A percentile compares a stretch with the other conserved stretches of the same genome.
These are phyloP conservation scores for Chaetomiaceae sp. DNA, from an alignment of 2,329 filamentous ascomycete genomes.

Conservation along the genomic window DNA sequence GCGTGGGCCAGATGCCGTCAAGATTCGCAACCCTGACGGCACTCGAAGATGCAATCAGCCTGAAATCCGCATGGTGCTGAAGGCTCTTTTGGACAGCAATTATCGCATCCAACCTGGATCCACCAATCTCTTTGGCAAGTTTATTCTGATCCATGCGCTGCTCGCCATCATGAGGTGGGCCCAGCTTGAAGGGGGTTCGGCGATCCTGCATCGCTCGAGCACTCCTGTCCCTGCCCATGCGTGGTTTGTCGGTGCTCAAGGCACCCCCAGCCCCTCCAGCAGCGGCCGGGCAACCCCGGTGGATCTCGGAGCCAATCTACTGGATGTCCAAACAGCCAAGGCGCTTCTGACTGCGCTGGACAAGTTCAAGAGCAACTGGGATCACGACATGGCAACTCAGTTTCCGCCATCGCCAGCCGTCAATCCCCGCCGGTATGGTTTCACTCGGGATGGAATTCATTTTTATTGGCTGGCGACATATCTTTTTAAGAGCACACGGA, in stretches of 20 bases:
- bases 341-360: conserved; percentile 55
- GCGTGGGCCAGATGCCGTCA: conserved; percentile 52
- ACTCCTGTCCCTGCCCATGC: conserved; percentile 57
- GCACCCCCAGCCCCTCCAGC: conserved; percentile 41
- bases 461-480: conserved; percentile 69
- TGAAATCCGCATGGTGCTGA: conserved; percentile 57
- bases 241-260: conserved; percentile 43
- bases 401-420: conserved; percentile 49
- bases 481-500: conserved; percentile 55
- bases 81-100: conserved; percentile 55
- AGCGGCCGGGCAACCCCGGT: conserved; percentile 46
- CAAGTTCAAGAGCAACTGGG: conserved; percentile 70
- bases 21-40: conserved; percentile 55
- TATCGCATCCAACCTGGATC: conserved; percentile 59
- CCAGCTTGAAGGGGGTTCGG: conserved; percentile 38
- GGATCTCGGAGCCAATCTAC: conserved; percentile 33
- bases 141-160: conserved; percentile 66
- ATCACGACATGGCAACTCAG: conserved; percentile 63
- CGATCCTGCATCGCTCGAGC: conserved; percentile 39
- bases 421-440: conserved; percentile 59
- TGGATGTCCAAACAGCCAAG: conserved; percentile 45
- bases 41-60: conserved; percentile 62
- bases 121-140: conserved; percentile 70
- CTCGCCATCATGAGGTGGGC: conserved; percentile 54
- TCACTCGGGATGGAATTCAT: conserved; percentile 66